Conservation (phyloP, 202 grass and related monocot genomes). For the Panicum virgatum region DNA sequence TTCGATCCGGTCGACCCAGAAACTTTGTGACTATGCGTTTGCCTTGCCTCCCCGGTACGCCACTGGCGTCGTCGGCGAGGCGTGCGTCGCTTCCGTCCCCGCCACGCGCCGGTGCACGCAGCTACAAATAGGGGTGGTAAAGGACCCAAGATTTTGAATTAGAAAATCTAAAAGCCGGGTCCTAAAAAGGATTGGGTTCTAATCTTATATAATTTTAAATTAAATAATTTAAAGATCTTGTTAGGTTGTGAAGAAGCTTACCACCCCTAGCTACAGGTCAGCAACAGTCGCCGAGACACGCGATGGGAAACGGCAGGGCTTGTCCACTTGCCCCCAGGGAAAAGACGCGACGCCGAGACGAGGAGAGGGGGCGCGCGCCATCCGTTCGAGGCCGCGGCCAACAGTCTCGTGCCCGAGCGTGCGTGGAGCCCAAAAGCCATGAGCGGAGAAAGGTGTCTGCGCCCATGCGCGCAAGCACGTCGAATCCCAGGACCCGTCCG, state of each 20-base stretch:
- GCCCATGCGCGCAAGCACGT: neutral
- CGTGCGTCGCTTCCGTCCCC: neutral
- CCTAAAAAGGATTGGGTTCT: no score
- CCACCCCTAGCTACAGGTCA: neutral
- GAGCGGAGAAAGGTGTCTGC: neutral
- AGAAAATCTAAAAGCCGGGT: no score
- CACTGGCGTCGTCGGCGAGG: neutral
- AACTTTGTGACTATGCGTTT: no score
- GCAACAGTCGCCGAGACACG: neutral
- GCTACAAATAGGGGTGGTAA: no score
- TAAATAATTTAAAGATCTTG: no score
- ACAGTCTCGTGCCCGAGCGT: neutral
- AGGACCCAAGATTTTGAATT: no score
- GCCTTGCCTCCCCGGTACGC: no score
- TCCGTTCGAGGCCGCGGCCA: neutral
- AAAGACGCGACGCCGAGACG: conserved; percentile 3
- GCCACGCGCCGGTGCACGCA: neutral
- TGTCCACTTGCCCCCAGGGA: conserved; percentile 20
- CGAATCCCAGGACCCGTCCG: neutral
- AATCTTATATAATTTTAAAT: no score
- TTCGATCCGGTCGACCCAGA: no score
- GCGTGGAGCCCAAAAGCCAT: neutral
- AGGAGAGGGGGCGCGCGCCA: neutral
- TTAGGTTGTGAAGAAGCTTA: no score
- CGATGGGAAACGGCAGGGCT: conserved; percentile 5